phyloP scores from a whole-genome alignment of 352 stramenopile genomes.

The Pythium oligandrum region DNA sequence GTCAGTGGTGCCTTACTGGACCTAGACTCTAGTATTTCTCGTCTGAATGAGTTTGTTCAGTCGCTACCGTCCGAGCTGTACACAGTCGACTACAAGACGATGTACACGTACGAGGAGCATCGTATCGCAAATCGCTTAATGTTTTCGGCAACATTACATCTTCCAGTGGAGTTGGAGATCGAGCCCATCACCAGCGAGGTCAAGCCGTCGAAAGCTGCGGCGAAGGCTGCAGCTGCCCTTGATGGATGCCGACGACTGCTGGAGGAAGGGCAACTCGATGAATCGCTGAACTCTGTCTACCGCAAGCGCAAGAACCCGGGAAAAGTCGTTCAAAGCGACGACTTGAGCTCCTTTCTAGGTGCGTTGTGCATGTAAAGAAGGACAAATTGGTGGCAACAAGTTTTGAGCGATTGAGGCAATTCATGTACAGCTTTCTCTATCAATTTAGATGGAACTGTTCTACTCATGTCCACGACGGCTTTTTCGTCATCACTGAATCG shows the following conservation, averaged over 20 bases:
- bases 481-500: no score
- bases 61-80: constrained; percentile 51
- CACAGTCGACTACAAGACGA: constrained; percentile 42
- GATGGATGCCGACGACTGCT: constrained; percentile 50
- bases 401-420: no score
- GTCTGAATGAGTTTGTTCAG: constrained; percentile 80
- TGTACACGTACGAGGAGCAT: constrained; percentile 43
- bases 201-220: constrained; percentile 49
- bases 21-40: constrained; percentile 65
- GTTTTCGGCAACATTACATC: constrained; percentile 44
- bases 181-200: constrained; percentile 37
- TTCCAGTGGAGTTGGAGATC: constrained; percentile 52
- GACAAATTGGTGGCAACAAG: no score
- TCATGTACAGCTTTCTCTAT: no score
- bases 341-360: constrained; percentile 38
- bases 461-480: no score
- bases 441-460: no score
- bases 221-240: constrained; percentile 56
- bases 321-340: constrained; percentile 24
- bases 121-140: constrained; percentile 27
- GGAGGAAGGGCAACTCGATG: constrained; percentile 45
- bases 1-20: constrained; percentile 63
- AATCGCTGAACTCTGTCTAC: constrained; percentile 73
- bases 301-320: constrained; percentile 47
- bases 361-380: not conserved